Evolutionary conservation across 2,329 filamentous ascomycete genomes (phyloP).

Genomic region (Dryadomyces quercus-mongolicae): DNA sequence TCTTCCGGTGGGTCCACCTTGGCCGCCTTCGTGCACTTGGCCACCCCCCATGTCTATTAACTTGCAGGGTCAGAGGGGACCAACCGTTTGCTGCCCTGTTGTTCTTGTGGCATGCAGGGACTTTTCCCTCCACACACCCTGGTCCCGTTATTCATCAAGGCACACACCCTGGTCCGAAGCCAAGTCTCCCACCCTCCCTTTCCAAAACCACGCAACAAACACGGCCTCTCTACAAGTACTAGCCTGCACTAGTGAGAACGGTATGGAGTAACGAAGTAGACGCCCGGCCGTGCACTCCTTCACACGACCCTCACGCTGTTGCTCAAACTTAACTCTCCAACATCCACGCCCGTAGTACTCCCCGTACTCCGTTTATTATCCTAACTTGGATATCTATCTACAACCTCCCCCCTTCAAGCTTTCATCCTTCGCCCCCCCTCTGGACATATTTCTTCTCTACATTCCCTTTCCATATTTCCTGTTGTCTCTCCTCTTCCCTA

Average conservation of each 20-base stretch:
- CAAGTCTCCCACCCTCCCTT: not conserved
- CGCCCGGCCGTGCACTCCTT: constrained; percentile 1
- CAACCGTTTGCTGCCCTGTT: not conserved
- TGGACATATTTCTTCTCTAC: constrained; percentile 1
- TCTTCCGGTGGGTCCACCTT: too few relatives aligned
- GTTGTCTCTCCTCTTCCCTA: not conserved
- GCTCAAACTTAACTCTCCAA: not conserved
- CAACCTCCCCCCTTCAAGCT: constrained; percentile 5
- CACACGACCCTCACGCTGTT: not conserved
- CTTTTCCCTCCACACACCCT: not conserved
- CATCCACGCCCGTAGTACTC: not conserved
- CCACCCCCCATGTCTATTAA: not conserved
- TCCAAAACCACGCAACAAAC: constrained; percentile 9
- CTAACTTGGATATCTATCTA: constrained; percentile 7
- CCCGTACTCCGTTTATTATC: not conserved
- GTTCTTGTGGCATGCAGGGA: constrained; percentile 4
- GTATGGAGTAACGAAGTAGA: not conserved
- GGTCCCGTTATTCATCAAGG: constrained; percentile 7
- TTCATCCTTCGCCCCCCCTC: not conserved
- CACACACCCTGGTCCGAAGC: constrained; percentile 5
- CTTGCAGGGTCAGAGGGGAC: not conserved
- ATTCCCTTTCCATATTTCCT: constrained; percentile 6
- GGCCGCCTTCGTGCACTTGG: not conserved
- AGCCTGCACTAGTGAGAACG: constrained; percentile 1
- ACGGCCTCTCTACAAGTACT: not conserved